phyloP scores from a whole-genome alignment of 805 yeast species.

The Tetrapisispora phaffii region DNA sequence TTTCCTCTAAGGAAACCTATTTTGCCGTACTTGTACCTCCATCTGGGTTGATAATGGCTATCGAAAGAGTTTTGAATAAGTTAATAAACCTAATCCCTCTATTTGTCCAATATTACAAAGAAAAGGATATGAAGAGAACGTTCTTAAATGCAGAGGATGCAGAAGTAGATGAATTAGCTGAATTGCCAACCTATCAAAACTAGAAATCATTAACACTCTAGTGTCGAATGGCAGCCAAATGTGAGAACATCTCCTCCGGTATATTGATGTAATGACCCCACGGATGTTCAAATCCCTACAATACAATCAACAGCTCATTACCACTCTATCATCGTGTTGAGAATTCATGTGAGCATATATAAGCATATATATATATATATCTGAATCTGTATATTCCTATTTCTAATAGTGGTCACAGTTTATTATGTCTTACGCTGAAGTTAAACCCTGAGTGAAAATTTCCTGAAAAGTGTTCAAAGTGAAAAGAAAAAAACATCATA shows the following conservation, averaged over 20 bases:
- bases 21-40: conserved; percentile 57
- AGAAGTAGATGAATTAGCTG: background rate
- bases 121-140: conserved; percentile 36
- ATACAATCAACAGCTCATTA: too few relatives aligned
- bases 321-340: too few relatives aligned
- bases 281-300: too few relatives aligned
- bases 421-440: too few relatives aligned
- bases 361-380: too few relatives aligned
- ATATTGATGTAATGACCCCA: too few relatives aligned
- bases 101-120: conserved; percentile 44
- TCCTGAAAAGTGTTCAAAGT: background rate
- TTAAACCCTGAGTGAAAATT: background rate
- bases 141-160: background rate
- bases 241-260: too few relatives aligned
- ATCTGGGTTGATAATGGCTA: conserved; percentile 48
- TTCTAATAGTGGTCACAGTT: too few relatives aligned
- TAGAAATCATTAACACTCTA: background rate
- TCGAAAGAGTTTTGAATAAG: conserved; percentile 45
- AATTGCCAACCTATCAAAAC: background rate
- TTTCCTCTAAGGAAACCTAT: conserved; percentile 41
- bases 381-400: too few relatives aligned
- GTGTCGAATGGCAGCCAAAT: too few relatives aligned
- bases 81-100: conserved; percentile 46
- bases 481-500: background rate
- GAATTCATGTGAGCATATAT: too few relatives aligned